These are phyloP conservation scores for Myochromella boudieri DNA, from an alignment of 768 basidiomycete genomes.

Conservation along the genomic window DNA sequence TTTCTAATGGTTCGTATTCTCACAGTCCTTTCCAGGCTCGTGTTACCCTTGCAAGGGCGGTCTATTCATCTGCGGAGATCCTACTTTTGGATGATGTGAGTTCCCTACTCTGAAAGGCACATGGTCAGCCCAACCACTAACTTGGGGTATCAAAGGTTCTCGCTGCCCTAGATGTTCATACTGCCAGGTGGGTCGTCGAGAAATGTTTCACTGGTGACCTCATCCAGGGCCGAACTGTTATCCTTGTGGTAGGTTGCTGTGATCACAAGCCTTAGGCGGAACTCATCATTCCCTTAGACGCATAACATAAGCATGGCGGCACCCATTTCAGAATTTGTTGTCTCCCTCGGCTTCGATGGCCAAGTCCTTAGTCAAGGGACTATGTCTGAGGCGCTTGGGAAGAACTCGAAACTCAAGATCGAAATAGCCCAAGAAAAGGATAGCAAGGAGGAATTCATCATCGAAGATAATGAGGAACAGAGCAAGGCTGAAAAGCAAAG, in stretches of 20 bases:
- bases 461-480: slow-evolving; percentile 20
- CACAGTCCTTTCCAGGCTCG: slow-evolving; percentile 38
- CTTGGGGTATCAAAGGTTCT: background rate
- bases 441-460: slow-evolving; percentile 22
- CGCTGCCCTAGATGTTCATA: slow-evolving; percentile 47
- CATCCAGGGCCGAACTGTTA: slow-evolving; percentile 69
- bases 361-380: slow-evolving; percentile 48
- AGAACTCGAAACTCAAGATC: slow-evolving; percentile 27
- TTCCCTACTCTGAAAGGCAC: slow-evolving; percentile 45
- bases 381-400: slow-evolving; percentile 44
- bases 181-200: slow-evolving; percentile 77
- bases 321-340: slow-evolving; percentile 54
- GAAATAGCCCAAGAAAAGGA: slow-evolving; percentile 30
- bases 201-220: slow-evolving; percentile 82
- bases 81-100: slow-evolving; percentile 75
- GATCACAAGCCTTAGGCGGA: background rate
- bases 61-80: slow-evolving; percentile 53
- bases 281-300: slow-evolving; percentile 26
- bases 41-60: slow-evolving; percentile 43
- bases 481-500: slow-evolving; percentile 17
- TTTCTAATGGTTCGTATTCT: background rate
- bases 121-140: background rate
- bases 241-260: slow-evolving; percentile 63
- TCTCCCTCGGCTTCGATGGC: slow-evolving; percentile 55
- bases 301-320: slow-evolving; percentile 50